Base-by-base conservation (phyloP, 768 basidiomycete species). In the Mycena crocata region DNA sequence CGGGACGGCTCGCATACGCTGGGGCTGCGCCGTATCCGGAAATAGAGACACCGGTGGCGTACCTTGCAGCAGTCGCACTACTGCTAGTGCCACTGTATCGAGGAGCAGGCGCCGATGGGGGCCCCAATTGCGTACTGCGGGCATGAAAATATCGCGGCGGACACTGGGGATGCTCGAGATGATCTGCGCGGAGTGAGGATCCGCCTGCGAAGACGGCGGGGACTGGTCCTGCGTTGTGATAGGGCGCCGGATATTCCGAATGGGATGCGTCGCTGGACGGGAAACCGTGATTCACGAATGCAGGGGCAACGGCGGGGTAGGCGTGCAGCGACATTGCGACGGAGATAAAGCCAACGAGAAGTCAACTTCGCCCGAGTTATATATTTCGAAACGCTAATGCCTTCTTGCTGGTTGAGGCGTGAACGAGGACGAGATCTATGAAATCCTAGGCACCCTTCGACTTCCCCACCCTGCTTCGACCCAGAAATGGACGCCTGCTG, bases 131-230 rank as follows among this genome's bases (percentile, higher is more conserved):
- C 48, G 55, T 37, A 45, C 59, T 56, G 61, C 61, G 66, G 61
- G 48, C 56, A 54, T 67, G 61, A 45, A 67, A 46, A 63, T 62
- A 67, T 54, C 34, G 48, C 46, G 60, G 46, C 19, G 66, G 48
- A 39, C 60, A 49, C 34, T 57, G 66, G n/a, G 42, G 48, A 45
- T 62, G 55, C 66, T 58, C 61, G 55, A 67, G 61, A 46, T 62
- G 66, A 67, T 67, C 50, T 62, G 61, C 66, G 49, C 21, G 35
- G 21, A 57, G 59, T 67, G 66, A 67, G 66, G 66, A 67, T 67
- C 66, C 66, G 28, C 6, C 56, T 32, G 61, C 61, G 66, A 67
- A 67, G 66, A 50, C 42, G 24, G 56, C 52, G 57, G 66, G 17
- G 46, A 26, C 39, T 44, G 31, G 44, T 31, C 56, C 56, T 37